Evolutionary conservation across 2,329 filamentous ascomycete species (phyloP), one percentile per base, ranked within the genome.

Genomic region (Hymenoscyphus occultus): DNA sequence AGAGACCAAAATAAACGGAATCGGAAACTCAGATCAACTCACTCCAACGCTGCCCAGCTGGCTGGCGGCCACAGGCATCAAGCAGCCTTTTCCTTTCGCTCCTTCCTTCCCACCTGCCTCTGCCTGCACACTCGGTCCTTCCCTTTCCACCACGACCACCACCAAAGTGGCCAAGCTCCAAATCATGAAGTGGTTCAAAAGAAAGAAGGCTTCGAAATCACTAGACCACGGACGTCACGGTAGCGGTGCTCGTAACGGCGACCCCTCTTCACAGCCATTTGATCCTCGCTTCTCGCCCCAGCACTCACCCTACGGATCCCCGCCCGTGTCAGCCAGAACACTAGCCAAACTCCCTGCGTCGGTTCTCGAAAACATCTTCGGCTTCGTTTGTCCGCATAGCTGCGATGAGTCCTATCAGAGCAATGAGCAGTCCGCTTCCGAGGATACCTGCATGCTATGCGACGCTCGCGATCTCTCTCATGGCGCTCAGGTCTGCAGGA

Each of bases 381-480:
- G 84, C 72, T 87, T 87, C 70, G 88, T 97, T 64, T 97, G 93
- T 73, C 93, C 93, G 7, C 94, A 98, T 77, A 81, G 87, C 42
- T 79, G 80, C 62, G 93, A 98, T 78, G 82, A 88, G 74, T 88
- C 84, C 66, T 96, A 95, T 77, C 89, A 92, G 70, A 88, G 88
- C 54, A 94, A 91, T 74, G 94, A 98, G 80, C 85, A 91, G 73
- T 92, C 90, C 66, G 87, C 90, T 70, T 84, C 87, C 60, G 89
- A 90, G 71, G 88, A 92, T 79, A 88, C 87, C 64, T 98, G 94
- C 80, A 94, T 95, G 90, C 87, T 96, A 71, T 98, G 94, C 80
- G 92, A 97, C 79, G 84, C 95, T 81, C 88, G 93, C 71, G 93
- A 97, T 77, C 84, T 97, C 64, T 87, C 92, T 61, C 88, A 92